Conservation (phyloP, 257 asterid genomes). For the Plantago ovata region DNA sequence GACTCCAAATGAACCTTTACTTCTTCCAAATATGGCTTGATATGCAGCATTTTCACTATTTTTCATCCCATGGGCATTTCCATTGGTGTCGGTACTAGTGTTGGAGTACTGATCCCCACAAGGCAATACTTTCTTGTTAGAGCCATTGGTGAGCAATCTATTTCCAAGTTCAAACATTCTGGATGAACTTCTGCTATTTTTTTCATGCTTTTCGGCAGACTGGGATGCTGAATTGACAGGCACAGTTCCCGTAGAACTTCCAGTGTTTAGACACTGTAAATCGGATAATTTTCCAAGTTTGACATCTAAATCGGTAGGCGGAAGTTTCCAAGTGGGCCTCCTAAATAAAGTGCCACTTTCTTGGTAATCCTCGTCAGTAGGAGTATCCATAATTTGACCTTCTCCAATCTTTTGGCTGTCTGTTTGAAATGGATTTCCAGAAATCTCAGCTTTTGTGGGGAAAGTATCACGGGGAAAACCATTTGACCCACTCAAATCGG, state of each 20-base stretch:
- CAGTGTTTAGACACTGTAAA: constrained; percentile 28
- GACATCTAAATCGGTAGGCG: constrained; percentile 70
- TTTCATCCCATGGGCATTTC: constrained; percentile 33
- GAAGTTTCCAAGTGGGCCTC: constrained; percentile 59
- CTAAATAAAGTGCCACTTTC: constrained; percentile 39
- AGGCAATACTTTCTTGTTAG: constrained; percentile 40
- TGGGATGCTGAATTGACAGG: constrained; percentile 29
- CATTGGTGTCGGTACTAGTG: constrained; percentile 28
- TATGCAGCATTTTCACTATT: constrained; percentile 25
- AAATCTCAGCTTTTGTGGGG: constrained; percentile 31
- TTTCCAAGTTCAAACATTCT: constrained; percentile 55
- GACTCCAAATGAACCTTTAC: constrained; percentile 38
- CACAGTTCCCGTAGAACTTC: constrained; percentile 29
- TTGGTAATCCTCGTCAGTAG: constrained; percentile 34
- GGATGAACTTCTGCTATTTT: constrained; percentile 46
- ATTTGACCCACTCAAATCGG: constrained; percentile 47
- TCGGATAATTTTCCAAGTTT: constrained; percentile 48
- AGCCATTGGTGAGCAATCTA: constrained; percentile 50
- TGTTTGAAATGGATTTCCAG: constrained; percentile 30
- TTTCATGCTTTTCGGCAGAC: constrained; percentile 31
- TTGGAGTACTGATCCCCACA: constrained; percentile 29
- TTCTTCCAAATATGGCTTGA: constrained; percentile 39
- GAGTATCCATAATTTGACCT: constrained; percentile 23
- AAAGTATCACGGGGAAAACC: constrained; percentile 31
- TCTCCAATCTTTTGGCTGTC: constrained; percentile 34